Evolutionary conservation across 2,329 filamentous ascomycete genomes (phyloP).

Genomic region (Cercospora nicotianae): DNA sequence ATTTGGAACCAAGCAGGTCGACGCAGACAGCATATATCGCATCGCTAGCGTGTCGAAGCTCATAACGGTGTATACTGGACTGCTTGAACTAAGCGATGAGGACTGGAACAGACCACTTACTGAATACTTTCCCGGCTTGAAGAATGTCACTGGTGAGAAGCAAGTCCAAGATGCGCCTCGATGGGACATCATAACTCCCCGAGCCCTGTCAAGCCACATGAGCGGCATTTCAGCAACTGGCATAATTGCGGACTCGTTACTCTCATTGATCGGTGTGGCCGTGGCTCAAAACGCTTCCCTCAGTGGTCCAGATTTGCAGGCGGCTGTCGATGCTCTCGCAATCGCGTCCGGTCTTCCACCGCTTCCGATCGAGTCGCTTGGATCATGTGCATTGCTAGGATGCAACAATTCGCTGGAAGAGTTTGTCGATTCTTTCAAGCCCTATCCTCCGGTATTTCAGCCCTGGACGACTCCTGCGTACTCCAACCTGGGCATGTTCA

Average conservation of each 20-base stretch:
- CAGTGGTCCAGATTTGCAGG: background rate
- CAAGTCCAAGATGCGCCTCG: slow-evolving; percentile 27
- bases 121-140: slow-evolving; percentile 47
- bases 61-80: slow-evolving; percentile 42
- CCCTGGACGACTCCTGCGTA: slow-evolving; percentile 10
- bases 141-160: background rate
- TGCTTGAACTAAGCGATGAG: slow-evolving; percentile 41
- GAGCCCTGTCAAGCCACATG: slow-evolving; percentile 49
- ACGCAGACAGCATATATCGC: slow-evolving; percentile 22
- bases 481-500: slow-evolving; percentile 7
- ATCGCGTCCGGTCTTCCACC: background rate
- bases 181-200: slow-evolving; percentile 50
- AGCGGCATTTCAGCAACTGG: slow-evolving; percentile 32
- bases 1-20: slow-evolving; percentile 7
- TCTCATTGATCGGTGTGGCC: background rate
- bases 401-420: background rate
- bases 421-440: background rate
- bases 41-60: slow-evolving; percentile 27
- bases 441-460: slow-evolving; percentile 7
- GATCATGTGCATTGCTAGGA: background rate
- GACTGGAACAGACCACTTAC: slow-evolving; percentile 46
- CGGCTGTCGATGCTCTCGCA: background rate
- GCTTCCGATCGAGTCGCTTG: background rate
- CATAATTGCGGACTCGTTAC: background rate
- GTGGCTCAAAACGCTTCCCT: background rate